These are phyloP conservation scores for Talaromyces thailandensis DNA, from an alignment of 495 filamentous ascomycete genomes.

Conservation along the genomic window DNA sequence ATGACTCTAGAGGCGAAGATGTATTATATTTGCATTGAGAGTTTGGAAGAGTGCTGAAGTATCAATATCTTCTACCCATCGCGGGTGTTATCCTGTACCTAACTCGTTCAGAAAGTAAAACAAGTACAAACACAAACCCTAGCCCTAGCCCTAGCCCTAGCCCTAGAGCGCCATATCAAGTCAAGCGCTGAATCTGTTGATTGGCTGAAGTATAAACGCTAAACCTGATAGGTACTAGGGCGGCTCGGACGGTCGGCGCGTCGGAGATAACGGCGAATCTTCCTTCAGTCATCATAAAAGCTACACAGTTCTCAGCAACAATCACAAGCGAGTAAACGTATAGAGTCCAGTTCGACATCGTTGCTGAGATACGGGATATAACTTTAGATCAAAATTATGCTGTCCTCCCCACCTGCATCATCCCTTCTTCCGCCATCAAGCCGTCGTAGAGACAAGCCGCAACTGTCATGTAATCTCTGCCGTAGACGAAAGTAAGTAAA, in stretches of 20 bases:
- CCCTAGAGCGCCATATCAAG: no score
- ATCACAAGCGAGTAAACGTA: background rate
- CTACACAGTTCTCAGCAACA: background rate
- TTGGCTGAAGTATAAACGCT: background rate
- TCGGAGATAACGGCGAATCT: background rate
- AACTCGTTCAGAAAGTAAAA: no score
- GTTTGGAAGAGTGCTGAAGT: no score
- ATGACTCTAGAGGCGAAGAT: no score
- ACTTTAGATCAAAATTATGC: background rate
- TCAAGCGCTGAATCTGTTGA: background rate
- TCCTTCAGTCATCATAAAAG: background rate
- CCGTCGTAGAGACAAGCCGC: slow-evolving; percentile 12
- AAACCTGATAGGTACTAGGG: background rate
- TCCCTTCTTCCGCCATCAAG: background rate
- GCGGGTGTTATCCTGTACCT: no score
- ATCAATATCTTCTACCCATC: no score
- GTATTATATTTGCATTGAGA: no score
- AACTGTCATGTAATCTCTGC: slow-evolving; percentile 11
- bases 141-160: no score
- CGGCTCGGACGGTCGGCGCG: background rate
- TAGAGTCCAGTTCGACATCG: background rate
- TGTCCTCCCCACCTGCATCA: background rate
- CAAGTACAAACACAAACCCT: no score
- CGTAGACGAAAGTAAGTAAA: slow-evolving; percentile 10
- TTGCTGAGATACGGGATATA: background rate